Evolutionary conservation across 2,329 filamentous ascomycete genomes (phyloP).

Genomic region (Nannizziopsis arthrosporioides): DNA sequence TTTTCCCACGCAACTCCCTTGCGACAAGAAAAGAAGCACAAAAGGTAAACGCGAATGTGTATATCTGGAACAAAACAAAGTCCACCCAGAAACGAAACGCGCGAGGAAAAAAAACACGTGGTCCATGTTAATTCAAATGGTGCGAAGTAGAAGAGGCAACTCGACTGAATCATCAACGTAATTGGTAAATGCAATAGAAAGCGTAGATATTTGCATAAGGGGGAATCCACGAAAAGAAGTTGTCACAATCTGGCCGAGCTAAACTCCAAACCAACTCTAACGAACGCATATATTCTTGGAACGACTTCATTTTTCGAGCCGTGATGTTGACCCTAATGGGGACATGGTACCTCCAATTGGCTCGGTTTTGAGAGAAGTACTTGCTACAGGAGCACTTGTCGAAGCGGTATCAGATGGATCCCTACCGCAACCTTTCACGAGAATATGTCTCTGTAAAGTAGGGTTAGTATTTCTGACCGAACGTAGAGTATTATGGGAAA

Average conservation of each 20-base stretch:
- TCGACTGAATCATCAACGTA: not conserved
- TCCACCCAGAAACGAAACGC: not conserved
- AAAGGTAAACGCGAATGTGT: not conserved
- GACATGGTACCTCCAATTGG: not conserved
- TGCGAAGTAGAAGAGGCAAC: not conserved
- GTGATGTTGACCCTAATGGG: not conserved
- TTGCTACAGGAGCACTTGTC: not conserved
- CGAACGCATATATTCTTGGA: not conserved
- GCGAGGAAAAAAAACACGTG: not conserved
- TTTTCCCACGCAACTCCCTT: conserved; percentile 4
- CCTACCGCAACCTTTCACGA: conserved; percentile 53
- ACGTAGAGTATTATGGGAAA: conserved; percentile 9
- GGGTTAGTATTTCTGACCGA: conserved; percentile 9
- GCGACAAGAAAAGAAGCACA: not conserved
- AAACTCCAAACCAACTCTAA: not conserved
- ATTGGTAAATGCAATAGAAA: not conserved
- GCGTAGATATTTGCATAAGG: not conserved
- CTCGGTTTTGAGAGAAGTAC: not conserved
- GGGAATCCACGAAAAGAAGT: conserved; percentile 1
- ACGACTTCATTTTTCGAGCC: not conserved
- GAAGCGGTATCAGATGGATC: conserved; percentile 13
- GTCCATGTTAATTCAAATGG: not conserved
- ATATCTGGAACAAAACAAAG: not conserved
- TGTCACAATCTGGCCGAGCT: not conserved
- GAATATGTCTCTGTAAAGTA: conserved; percentile 44